phyloP scores from a whole-genome alignment of 2,329 filamentous ascomycete species.

The Simplicillium aogashimaense region DNA sequence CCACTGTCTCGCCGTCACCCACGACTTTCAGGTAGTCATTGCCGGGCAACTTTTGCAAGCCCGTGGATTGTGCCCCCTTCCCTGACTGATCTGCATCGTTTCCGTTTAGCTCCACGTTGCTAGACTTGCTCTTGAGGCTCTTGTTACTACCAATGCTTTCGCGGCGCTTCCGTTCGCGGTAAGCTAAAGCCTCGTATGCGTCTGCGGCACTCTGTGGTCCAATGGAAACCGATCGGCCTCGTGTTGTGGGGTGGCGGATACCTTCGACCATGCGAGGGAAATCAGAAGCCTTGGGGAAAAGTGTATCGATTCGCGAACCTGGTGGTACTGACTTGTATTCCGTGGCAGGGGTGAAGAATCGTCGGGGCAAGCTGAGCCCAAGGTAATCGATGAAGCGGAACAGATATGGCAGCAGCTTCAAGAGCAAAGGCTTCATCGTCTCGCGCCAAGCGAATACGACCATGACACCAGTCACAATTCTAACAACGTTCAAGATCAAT shows the following conservation, averaged over 20 bases:
- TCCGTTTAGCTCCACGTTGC: constrained; percentile 28
- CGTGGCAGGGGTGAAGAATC: constrained; percentile 84
- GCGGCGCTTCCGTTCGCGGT: constrained; percentile 57
- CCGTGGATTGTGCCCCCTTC: constrained; percentile 30
- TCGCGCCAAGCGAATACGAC: constrained; percentile 87
- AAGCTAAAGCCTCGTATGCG: constrained; percentile 89
- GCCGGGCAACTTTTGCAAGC: constrained; percentile 36
- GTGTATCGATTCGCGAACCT: constrained; percentile 65
- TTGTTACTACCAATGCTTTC: constrained; percentile 45
- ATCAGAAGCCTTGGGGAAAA: constrained; percentile 82
- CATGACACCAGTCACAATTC: constrained; percentile 71
- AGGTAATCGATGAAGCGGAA: constrained; percentile 77
- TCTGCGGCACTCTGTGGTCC: constrained; percentile 94
- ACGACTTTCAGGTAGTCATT: constrained; percentile 64
- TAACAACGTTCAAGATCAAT: constrained; percentile 48
- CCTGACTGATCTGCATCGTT: constrained; percentile 27
- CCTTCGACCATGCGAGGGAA: constrained; percentile 73
- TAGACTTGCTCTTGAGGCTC: constrained; percentile 33
- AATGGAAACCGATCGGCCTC: constrained; percentile 75
- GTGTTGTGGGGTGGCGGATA: constrained; percentile 61
- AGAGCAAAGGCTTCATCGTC: constrained; percentile 72
- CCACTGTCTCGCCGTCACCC: constrained; percentile 49
- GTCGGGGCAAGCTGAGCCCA: constrained; percentile 71
- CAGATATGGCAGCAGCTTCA: constrained; percentile 70
- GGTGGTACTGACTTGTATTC: constrained; percentile 76